phyloP scores from a whole-genome alignment of 208 protist species.

The Leishmania amazonensis region DNA sequence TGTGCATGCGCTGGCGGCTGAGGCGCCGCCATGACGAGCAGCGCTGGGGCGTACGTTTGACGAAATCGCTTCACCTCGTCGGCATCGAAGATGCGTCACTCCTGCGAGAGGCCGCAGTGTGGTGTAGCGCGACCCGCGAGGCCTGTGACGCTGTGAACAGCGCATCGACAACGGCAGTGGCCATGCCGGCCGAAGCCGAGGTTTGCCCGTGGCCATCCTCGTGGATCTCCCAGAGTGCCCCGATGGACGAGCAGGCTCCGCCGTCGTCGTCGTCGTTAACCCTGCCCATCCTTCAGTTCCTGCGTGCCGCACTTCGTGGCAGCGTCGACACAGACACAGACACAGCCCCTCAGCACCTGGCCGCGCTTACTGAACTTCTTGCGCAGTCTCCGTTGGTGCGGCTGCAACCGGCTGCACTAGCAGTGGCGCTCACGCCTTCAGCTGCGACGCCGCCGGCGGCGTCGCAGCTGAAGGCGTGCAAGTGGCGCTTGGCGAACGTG shows the following conservation, averaged over 20 bases:
- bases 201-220: constrained; percentile 22
- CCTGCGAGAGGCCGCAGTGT: constrained; percentile 17
- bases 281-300: background rate
- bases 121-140: constrained; percentile 11
- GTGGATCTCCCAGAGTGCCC: constrained; percentile 22
- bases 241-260: background rate
- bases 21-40: constrained; percentile 48
- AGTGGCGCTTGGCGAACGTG: constrained; percentile 27
- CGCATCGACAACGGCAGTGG: background rate
- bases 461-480: constrained; percentile 5
- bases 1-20: constrained; percentile 48
- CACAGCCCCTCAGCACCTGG: background rate
- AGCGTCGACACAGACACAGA: background rate
- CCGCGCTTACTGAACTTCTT: constrained; percentile 5
- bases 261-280: background rate
- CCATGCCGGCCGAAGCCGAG: constrained; percentile 5
- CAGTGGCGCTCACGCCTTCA: constrained; percentile 13
- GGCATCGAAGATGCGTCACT: constrained; percentile 51
- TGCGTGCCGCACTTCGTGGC: background rate
- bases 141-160: background rate
- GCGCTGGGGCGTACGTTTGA: constrained; percentile 75
- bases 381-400: constrained; percentile 7
- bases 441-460: background rate
- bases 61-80: constrained; percentile 46
- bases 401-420: constrained; percentile 2